Evolutionary conservation across 805 yeast species (phyloP), one percentile per base, ranked within the genome.

Genomic region (Maudiozyma saulgeensis): DNA sequence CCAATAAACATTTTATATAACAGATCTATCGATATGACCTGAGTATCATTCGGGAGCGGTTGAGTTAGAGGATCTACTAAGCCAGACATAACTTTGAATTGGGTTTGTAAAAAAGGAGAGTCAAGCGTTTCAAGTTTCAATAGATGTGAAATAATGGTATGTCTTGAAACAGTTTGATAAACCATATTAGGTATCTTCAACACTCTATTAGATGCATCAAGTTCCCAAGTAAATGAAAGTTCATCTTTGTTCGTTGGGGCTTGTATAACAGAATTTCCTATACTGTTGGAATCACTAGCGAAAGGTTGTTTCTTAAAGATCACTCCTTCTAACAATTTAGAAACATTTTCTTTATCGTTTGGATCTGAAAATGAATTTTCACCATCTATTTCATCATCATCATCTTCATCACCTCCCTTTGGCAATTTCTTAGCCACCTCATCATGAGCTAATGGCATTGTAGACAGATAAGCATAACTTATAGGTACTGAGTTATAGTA

Each of bases 11-110:
- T 54, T 51, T 78, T 78, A 18, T 82, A 73, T 12, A 81, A 57
- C n/a, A 74, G 60, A 52, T 80, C 81, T 6, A 82, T 61, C 9
- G 87, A 81, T 16, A 81, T 67, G 1, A 80, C 67, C 48, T 70
- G 66, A 12, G 67, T 63, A 49, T 79, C 84, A 23, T 72, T 73
- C 40, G 82, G 85, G 26, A 75, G 73, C 0, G 93, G 89, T 56
- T 82, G 87, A 0, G 89, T 81, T 56, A 75, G 69, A 2, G 89
- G 87, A 60, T 84, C 90, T 7, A 71, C 69, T 44, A 78, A 54
- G 0, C 70, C 58, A 2, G 75, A 62, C 2, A 77, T 47, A 0
- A 66, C 54, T 6, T 53, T 51, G 46, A 62, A 64, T 46, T 60
- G 64, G 11, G 50, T 41, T 16, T 47, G 21, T 26, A 62, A 39